Percentiles rank a stretch among this genome's conserved stretches.
Conservation (phyloP, 371 early-diverging fungal species). For the Mortierella sp. region DNA sequence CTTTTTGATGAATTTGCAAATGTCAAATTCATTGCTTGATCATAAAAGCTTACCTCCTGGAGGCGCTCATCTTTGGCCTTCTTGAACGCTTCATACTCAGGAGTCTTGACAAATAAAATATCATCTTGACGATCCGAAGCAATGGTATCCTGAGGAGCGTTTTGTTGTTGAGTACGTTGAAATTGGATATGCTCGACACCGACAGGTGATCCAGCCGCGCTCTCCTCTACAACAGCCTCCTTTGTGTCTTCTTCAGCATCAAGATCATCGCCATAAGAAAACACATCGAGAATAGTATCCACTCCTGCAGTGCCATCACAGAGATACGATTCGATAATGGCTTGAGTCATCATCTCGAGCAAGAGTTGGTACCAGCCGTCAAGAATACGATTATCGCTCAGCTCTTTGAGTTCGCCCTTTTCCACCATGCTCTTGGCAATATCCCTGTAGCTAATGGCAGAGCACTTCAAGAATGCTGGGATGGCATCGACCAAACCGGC, state of each 20-base stretch:
- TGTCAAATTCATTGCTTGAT: neutral
- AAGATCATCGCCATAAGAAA: constrained; percentile 71
- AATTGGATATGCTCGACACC: constrained; percentile 16
- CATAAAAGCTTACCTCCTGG: constrained; percentile 37
- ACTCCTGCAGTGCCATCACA: constrained; percentile 68
- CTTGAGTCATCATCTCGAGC: constrained; percentile 71
- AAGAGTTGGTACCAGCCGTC: constrained; percentile 72
- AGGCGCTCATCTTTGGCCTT: constrained; percentile 49
- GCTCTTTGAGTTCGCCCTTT: constrained; percentile 24
- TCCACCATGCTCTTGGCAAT: constrained; percentile 39
- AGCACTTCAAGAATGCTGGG: constrained; percentile 68
- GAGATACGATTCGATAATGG: constrained; percentile 71
- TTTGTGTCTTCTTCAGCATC: constrained; percentile 60
- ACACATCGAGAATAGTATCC: constrained; percentile 69
- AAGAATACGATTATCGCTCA: constrained; percentile 56
- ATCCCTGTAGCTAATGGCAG: constrained; percentile 63
- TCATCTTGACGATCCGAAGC: constrained; percentile 38
- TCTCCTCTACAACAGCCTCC: neutral
- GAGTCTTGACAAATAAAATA: constrained; percentile 42
- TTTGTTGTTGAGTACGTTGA: constrained; percentile 22
- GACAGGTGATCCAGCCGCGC: neutral
- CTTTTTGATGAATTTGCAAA: neutral
- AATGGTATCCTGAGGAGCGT: constrained; percentile 5
- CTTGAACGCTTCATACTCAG: constrained; percentile 49
- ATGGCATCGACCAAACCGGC: constrained; percentile 69